Evolutionary conservation across 108 stramenopile species (phyloP).

Genomic region (Craspedostauros australis): DNA sequence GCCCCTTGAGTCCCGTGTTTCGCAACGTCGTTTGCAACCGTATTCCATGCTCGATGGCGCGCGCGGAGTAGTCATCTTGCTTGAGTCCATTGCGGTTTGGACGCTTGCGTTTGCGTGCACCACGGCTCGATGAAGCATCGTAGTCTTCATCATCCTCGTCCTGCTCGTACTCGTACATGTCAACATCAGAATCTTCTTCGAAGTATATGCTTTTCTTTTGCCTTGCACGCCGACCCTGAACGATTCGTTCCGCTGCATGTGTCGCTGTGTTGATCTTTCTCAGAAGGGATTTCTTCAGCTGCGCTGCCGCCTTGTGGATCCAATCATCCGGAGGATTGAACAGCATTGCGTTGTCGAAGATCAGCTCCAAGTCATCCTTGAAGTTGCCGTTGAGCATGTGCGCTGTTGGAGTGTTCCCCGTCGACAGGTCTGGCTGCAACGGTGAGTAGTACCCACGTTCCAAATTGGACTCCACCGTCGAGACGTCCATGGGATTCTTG

Average conservation of each 20-base stretch:
- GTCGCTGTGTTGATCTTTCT: conserved; percentile 53
- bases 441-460: conserved; percentile 74
- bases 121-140: conserved; percentile 4
- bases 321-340: conserved; percentile 75
- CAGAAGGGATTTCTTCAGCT: conserved; percentile 45
- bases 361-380: conserved; percentile 54
- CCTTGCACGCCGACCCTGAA: conserved; percentile 8
- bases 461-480: conserved; percentile 69
- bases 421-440: conserved; percentile 38
- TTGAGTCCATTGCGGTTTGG: too few relatives aligned
- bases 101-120: conserved; percentile 29
- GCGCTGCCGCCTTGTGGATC: conserved; percentile 51
- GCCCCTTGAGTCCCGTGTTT: conserved; percentile 37
- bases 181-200: conserved; percentile 75
- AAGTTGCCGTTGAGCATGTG: conserved; percentile 77
- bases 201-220: conserved; percentile 51
- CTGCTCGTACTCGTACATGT: conserved; percentile 76
- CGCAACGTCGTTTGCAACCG: conserved; percentile 31
- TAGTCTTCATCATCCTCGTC: conserved; percentile 63
- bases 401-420: conserved; percentile 32
- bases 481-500: conserved; percentile 94
- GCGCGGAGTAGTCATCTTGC: conserved; percentile 37
- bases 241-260: conserved; percentile 11
- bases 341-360: conserved; percentile 81
- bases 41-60: conserved; percentile 37